Evolutionary conservation across 176 grass and related monocot genomes (phyloP).

Genomic region (Saccharum officinarum): DNA sequence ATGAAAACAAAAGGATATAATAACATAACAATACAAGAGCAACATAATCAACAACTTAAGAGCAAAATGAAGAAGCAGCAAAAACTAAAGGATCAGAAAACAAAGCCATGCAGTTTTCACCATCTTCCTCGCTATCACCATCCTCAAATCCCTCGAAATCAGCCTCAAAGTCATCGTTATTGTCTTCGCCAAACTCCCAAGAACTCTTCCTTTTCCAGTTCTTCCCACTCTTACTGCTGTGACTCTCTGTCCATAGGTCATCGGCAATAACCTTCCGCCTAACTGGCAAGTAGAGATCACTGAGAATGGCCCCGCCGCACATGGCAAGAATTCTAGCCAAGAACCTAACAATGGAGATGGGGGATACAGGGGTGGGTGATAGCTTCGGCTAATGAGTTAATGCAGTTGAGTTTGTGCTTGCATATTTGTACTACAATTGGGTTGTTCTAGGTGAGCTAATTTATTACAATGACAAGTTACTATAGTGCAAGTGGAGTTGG

Average conservation of each 20-base stretch:
- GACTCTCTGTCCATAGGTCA: not conserved
- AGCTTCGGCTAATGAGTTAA: slow-evolving; percentile 13
- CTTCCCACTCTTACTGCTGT: not conserved
- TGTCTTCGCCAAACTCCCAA: slow-evolving; percentile 3
- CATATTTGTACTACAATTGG: slow-evolving; percentile 21
- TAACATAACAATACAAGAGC: not conserved
- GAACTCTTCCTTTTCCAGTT: not conserved
- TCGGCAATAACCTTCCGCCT: not conserved
- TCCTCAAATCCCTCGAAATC: slow-evolving; percentile 36
- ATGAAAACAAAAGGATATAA: too few relatives aligned
- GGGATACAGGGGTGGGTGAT: not conserved
- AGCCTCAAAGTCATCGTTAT: slow-evolving; percentile 16
- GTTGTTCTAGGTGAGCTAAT: slow-evolving; percentile 25
- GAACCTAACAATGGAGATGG: slow-evolving; percentile 17
- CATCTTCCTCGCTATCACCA: not conserved
- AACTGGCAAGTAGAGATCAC: slow-evolving; percentile 14
- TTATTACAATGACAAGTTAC: not conserved
- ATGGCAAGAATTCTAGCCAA: not conserved
- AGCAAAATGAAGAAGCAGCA: not conserved
- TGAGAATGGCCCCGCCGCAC: slow-evolving; percentile 32
- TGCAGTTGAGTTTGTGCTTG: not conserved
- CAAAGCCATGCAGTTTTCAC: too few relatives aligned
- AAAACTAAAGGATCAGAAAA: too few relatives aligned
- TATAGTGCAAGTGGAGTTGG: slow-evolving; percentile 25
- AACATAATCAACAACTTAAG: not conserved